Base-by-base conservation (phyloP, 2,329 filamentous ascomycete species). In the Colletotrichum theobromicola region DNA sequence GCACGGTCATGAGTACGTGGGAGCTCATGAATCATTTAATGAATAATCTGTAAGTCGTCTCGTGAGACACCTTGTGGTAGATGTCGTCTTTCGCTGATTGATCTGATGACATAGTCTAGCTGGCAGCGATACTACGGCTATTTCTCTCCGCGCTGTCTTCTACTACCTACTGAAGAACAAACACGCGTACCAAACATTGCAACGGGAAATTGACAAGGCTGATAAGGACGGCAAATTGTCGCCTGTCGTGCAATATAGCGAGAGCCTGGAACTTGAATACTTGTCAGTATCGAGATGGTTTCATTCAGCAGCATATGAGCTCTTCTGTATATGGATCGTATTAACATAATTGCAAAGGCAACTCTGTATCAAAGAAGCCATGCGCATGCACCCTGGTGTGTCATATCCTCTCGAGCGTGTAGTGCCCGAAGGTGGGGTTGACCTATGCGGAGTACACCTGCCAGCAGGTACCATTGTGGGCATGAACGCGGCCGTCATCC, bases 41-140 rank as follows among this genome's bases (percentile, higher is more conserved):
- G 26, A 57, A 24, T 4, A 57, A 24, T 57, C 21, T 28, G 26
- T 26, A 57, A 24, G 53, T 57, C 2, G 24, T 18, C 53, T 0
- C 24, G 1, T 0, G 13, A 57, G 4, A 16, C n/a, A 9, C 4
- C 26, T 16, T 5, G 5, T 0, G 8, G 21, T 18, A 0, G 24
- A 12, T 16, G 16, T 5, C 13, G 24, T 9, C 9, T 46, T 46
- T 1, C 12, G 7, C 24, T 57, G 3, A 26, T 4, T 5, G 2
- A 18, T 9, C 35, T 42, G 7, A 16, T 10, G 42, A 21, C n/a
- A 1, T 21, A 50, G 42, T 21, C 16, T 57, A 16, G 53, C 53
- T 1, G 53, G 53, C 0, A 26, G 21, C 9, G 53, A 57, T 2
- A 57, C 53, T 28, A 57, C 53, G 0, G 53, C 53, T 1, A 28